Percentiles rank a stretch among this genome's conserved stretches.
phyloP scores from a whole-genome alignment of 495 filamentous ascomycete species.

The Penicillium daleae region DNA sequence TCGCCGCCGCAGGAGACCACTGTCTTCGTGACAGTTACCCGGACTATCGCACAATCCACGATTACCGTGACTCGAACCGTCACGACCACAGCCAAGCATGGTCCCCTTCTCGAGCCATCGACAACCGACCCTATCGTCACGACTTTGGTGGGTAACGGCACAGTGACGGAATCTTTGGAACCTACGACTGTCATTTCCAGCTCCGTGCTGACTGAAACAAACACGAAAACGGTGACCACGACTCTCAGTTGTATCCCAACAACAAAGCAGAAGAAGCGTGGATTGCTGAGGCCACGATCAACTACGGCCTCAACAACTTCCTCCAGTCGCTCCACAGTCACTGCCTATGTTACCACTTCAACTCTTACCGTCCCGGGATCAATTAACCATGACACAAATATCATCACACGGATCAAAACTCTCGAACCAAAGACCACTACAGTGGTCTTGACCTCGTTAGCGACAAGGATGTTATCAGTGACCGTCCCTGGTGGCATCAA shows the following conservation, averaged over 20 bases:
- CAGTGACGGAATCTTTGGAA: background rate
- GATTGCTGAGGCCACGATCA: slow-evolving; percentile 3
- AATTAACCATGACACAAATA: background rate
- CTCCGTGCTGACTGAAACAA: background rate
- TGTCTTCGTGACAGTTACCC: background rate
- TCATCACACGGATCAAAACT: background rate
- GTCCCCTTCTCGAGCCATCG: background rate
- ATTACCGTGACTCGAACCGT: slow-evolving; percentile 3
- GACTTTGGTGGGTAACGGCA: background rate
- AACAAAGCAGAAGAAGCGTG: slow-evolving; percentile 2
- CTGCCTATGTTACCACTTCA: slow-evolving; percentile 4
- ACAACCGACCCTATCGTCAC: background rate
- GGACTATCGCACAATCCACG: background rate
- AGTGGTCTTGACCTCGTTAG: background rate
- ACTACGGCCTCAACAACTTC: background rate
- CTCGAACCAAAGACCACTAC: background rate
- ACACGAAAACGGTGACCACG: slow-evolving; percentile 9
- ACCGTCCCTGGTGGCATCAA: background rate
- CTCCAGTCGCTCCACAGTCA: background rate
- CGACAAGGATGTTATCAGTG: background rate
- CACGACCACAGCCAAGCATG: background rate
- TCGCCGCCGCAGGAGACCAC: background rate
- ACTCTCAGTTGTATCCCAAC: slow-evolving; percentile 1
- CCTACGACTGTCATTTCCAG: background rate
- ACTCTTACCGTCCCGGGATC: background rate